A percentile compares a stretch with the other conserved stretches of the same genome.
phyloP scores from a whole-genome alignment of 2,329 filamentous ascomycete genomes.

The Alternaria triticina region DNA sequence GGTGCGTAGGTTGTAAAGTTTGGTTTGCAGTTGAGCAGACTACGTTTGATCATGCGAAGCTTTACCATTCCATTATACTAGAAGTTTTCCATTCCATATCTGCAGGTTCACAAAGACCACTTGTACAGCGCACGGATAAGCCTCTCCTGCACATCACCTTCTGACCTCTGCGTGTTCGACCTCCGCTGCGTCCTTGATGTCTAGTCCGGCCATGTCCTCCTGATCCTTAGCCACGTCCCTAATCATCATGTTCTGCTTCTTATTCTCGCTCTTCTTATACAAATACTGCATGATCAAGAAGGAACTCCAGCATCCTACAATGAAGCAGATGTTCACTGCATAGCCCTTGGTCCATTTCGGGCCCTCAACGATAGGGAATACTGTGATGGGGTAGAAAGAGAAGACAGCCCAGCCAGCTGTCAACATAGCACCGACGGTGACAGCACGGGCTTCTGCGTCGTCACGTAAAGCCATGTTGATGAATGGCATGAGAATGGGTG shows the following conservation, averaged over 20 bases:
- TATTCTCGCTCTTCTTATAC: slow-evolving; percentile 43
- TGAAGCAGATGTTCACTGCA: slow-evolving; percentile 56
- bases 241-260: slow-evolving; percentile 16
- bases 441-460: slow-evolving; percentile 57
- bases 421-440: slow-evolving; percentile 58
- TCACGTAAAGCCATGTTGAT: slow-evolving; percentile 47
- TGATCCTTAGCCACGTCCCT: slow-evolving; percentile 29
- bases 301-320: slow-evolving; percentile 53
- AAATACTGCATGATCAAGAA: slow-evolving; percentile 50
- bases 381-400: slow-evolving; percentile 45
- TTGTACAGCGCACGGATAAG: neutral
- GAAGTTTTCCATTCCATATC: neutral
- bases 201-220: slow-evolving; percentile 29
- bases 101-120: neutral
- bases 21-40: neutral
- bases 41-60: neutral
- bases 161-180: slow-evolving; percentile 30
- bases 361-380: slow-evolving; percentile 44
- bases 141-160: slow-evolving; percentile 5
- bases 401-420: slow-evolving; percentile 45
- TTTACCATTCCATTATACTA: neutral
- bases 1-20: neutral
- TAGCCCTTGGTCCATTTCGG: slow-evolving; percentile 59
- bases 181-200: slow-evolving; percentile 27
- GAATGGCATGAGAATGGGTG: slow-evolving; percentile 47